Evolutionary conservation across 2,329 filamentous ascomycete species (phyloP).

Genomic region (Ophiocordyceps australis): DNA sequence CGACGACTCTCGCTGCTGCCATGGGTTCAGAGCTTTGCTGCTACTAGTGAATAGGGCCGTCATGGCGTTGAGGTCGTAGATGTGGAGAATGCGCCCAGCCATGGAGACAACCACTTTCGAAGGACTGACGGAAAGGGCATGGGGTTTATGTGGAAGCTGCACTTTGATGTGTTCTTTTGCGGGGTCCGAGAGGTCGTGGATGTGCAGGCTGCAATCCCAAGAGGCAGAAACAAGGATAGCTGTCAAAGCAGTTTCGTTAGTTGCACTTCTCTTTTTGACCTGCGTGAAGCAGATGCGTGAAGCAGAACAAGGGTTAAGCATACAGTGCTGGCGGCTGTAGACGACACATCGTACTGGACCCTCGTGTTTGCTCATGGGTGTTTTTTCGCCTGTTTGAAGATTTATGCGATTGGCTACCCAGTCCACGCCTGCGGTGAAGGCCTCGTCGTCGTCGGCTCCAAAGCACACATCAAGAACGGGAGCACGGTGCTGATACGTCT

Average conservation of each 20-base stretch:
- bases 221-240: conserved; percentile 72
- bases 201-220: conserved; percentile 82
- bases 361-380: conserved; percentile 58
- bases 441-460: conserved; percentile 62
- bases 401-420: conserved; percentile 67
- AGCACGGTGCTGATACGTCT: conserved; percentile 62
- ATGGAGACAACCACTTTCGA: conserved; percentile 88
- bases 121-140: conserved; percentile 61
- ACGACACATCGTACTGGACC: conserved; percentile 69
- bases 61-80: conserved; percentile 71
- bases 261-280: too few relatives aligned
- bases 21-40: conserved; percentile 46
- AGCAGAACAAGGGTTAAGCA: too few relatives aligned
- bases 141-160: conserved; percentile 67
- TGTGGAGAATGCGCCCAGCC: conserved; percentile 82
- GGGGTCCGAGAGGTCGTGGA: conserved; percentile 47
- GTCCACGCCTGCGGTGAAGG: conserved; percentile 76
- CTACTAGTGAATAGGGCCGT: conserved; percentile 28
- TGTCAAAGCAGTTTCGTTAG: too few relatives aligned
- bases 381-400: conserved; percentile 53
- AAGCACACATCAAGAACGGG: conserved; percentile 89
- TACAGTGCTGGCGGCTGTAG: conserved; percentile 58
- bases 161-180: conserved; percentile 42
- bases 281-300: too few relatives aligned
- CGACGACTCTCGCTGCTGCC: conserved; percentile 85